These are phyloP conservation scores for Colletotrichum tofieldiae DNA, from an alignment of 2,329 filamentous ascomycete species.

Conservation along the genomic window DNA sequence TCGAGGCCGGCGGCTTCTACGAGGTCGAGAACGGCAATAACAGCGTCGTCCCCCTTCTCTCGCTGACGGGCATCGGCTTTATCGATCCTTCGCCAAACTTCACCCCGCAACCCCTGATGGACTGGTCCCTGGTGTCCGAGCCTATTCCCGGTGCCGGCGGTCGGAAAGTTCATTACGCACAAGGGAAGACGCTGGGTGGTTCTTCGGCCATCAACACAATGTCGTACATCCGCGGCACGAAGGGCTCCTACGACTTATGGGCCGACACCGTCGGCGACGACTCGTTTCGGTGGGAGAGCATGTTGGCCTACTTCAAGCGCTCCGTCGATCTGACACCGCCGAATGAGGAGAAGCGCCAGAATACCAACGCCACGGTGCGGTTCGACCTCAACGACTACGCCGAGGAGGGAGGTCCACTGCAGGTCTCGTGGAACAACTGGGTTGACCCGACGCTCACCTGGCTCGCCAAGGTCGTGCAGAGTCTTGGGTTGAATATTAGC, in stretches of 20 bases:
- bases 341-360: slow-evolving; percentile 38
- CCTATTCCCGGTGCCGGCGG: slow-evolving; percentile 47
- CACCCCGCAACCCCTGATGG: slow-evolving; percentile 47
- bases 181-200: slow-evolving; percentile 55
- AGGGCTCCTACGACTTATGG: slow-evolving; percentile 49
- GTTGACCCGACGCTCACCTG: slow-evolving; percentile 46
- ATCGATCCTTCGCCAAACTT: slow-evolving; percentile 42
- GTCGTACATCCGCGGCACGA: slow-evolving; percentile 48
- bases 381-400: slow-evolving; percentile 50
- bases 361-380: slow-evolving; percentile 46
- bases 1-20: slow-evolving; percentile 56
- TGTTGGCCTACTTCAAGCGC: slow-evolving; percentile 54
- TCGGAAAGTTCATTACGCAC: slow-evolving; percentile 54
- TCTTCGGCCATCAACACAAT: slow-evolving; percentile 50
- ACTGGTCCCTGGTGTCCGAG: slow-evolving; percentile 50
- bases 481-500: slow-evolving; percentile 55
- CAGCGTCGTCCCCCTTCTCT: slow-evolving; percentile 45
- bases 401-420: slow-evolving; percentile 46
- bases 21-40: slow-evolving; percentile 51
- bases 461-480: slow-evolving; percentile 52
- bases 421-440: slow-evolving; percentile 48
- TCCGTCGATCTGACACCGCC: slow-evolving; percentile 52
- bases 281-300: slow-evolving; percentile 48
- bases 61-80: slow-evolving; percentile 40
- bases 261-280: slow-evolving; percentile 51